Base-by-base conservation (phyloP, 2,329 filamentous ascomycete species). In the Penicillium sp. region DNA sequence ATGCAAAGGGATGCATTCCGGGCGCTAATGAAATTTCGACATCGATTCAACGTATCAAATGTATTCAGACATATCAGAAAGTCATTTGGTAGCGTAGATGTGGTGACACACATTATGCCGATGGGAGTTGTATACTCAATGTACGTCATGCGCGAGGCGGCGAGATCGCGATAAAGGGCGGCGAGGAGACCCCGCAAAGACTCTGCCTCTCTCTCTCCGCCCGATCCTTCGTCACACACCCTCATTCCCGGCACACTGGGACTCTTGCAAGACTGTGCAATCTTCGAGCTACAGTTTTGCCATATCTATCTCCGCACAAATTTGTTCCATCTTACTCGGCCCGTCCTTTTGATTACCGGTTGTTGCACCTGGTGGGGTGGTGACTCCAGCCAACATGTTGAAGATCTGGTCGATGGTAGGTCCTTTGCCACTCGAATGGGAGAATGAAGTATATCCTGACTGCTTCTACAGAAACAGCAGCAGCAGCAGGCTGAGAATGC, bases 321-420 rank as follows among this genome's bases (percentile, higher is more conserved):
- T 39, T 21, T 21, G 4, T 23, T 23, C 12, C 23, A 6, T 42
- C 41, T 8, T 42, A 6, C 23, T 28, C 41, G 23, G 41, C n/a
- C 23, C 41, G 41, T 36, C 38, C 15, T 23, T n/a, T 33, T 18
- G 38, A 39, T 52, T 4, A 18, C 23, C 31, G 28, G 44, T 33
- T 16, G 21, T 52, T 46, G 49, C 52, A 52, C 56, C 51, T 53
- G 53, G 56, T 56, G 54, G 55, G 58, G 59, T 54, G 60, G 57
- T 62, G 54, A 57, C 60, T 57, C 66, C 61, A 49, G 42, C 45
- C 78, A 92, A 79, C 70, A 97, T 97, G 94, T 83, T 96, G 81
- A 97, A 97, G 80, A 96, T 97, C 81, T 97, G 93, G 94, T 95
- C 91, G 67, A 96, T 97, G 93, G 91, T 95, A 80, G 47, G 81